phyloP scores from a whole-genome alignment of 2,329 filamentous ascomycete species.

The Verticillium nubilum region DNA sequence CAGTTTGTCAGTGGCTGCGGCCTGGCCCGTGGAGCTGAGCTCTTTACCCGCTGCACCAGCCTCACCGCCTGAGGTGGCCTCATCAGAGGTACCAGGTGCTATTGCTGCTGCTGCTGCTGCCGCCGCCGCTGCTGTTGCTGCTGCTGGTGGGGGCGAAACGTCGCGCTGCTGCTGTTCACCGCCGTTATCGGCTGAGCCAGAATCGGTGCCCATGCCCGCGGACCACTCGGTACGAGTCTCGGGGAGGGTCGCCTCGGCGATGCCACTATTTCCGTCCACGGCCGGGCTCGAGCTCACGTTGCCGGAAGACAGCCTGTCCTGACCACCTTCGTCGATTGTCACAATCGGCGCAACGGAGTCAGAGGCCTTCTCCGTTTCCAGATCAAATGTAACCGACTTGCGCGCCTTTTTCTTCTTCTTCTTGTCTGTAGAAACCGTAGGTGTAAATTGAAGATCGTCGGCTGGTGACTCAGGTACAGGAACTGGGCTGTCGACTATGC shows the following conservation, averaged over 20 bases:
- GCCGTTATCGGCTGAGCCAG: not conserved
- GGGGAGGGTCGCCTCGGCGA: not conserved
- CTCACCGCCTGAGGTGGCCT: constrained; percentile 1
- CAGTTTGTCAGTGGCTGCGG: not conserved
- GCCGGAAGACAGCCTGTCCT: not conserved
- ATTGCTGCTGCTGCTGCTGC: too few relatives aligned
- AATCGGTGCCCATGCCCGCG: not conserved
- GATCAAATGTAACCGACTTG: not conserved
- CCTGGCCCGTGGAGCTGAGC: not conserved
- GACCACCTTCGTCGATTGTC: not conserved
- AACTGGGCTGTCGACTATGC: not conserved
- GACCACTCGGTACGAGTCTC: not conserved
- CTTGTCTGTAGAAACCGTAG: constrained; percentile 20
- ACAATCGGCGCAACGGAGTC: not conserved
- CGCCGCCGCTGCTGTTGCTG: too few relatives aligned
- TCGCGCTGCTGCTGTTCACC: not conserved
- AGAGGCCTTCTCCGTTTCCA: not conserved
- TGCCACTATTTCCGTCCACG: not conserved
- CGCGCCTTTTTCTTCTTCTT: constrained; percentile 37
- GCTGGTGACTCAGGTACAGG: constrained; percentile 8
- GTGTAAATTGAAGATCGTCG: constrained; percentile 16
- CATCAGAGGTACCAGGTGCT: not conserved
- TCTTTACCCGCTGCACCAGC: not conserved
- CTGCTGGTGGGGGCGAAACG: not conserved
- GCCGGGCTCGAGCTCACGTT: not conserved